These are phyloP conservation scores for Verticillium albo-atrum DNA, from an alignment of 2,329 filamentous ascomycete genomes.

Conservation along the genomic window DNA sequence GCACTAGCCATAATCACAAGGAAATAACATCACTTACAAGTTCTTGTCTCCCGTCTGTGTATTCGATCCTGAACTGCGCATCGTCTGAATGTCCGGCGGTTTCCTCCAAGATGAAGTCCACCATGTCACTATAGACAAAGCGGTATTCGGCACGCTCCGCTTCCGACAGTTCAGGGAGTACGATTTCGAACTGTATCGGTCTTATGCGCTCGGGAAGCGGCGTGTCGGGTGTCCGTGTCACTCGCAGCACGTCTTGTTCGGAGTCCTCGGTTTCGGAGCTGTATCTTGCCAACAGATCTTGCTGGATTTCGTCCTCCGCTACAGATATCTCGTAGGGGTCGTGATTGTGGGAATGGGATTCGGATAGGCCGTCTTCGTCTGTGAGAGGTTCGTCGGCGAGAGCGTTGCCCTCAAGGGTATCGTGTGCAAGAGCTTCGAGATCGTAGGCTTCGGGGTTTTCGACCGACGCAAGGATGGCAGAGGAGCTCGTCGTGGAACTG, in stretches of 20 bases:
- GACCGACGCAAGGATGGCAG: not conserved
- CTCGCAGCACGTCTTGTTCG: not conserved
- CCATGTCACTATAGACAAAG: slow-evolving; percentile 26
- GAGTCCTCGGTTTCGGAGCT: not conserved
- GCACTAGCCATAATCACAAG: not conserved
- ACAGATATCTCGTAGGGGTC: not conserved
- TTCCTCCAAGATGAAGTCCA: slow-evolving; percentile 31
- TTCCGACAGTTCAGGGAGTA: slow-evolving; percentile 20
- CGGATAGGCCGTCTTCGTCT: not conserved
- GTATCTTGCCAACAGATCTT: not conserved
- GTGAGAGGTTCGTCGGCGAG: not conserved
- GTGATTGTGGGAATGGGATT: not conserved
- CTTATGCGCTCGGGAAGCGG: not conserved
- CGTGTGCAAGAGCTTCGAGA: not conserved
- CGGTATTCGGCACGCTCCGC: slow-evolving; percentile 24
- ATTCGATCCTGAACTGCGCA: slow-evolving; percentile 33
- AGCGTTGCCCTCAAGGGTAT: no score
- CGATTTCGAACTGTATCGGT: slow-evolving; percentile 20
- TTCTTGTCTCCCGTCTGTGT: slow-evolving; percentile 40
- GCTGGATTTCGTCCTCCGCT: not conserved
- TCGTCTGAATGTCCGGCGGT: slow-evolving; percentile 16
- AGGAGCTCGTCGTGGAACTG: not conserved
- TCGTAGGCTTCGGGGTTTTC: not conserved
- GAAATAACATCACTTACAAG: slow-evolving; percentile 30
- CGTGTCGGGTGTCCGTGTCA: not conserved